Conservation (phyloP, 805 yeast genomes). For the Sugiyamaella marilandica region DNA sequence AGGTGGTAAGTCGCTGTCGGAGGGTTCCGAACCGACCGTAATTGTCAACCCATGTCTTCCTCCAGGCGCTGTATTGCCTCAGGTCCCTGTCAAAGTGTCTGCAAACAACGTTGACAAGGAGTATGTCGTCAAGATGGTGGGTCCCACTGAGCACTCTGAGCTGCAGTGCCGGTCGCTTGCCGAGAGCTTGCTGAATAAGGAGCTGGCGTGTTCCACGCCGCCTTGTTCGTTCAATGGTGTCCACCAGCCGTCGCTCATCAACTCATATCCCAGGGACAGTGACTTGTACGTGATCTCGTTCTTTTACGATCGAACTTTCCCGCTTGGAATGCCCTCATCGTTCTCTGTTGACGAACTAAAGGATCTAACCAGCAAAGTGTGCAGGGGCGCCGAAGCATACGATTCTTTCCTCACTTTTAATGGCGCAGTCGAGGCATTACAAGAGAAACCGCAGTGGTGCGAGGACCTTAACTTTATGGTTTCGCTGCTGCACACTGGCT, state of each 20-base stretch:
- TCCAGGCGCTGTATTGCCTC: conserved; percentile 48
- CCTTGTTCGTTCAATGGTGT: conserved; percentile 98
- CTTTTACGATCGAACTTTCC: conserved; percentile 91
- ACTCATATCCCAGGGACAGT: conserved; percentile 62
- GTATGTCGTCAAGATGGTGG: conserved; percentile 58
- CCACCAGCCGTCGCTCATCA: conserved; percentile 87
- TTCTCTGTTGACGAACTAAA: conserved; percentile 81
- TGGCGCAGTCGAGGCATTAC: conserved; percentile 60
- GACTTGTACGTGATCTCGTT: conserved; percentile 90
- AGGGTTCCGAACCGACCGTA: conserved; percentile 26
- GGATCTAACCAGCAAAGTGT: conserved; percentile 77
- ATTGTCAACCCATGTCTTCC: conserved; percentile 83
- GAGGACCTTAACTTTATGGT: conserved; percentile 86
- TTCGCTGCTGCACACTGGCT: conserved; percentile 89
- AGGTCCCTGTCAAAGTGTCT: conserved; percentile 51
- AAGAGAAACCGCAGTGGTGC: conserved; percentile 90
- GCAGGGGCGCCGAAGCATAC: conserved; percentile 80
- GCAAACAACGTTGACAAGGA: conserved; percentile 24
- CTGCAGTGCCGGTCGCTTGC: conserved; percentile 85
- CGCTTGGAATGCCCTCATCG: conserved; percentile 89
- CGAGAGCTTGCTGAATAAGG: conserved; percentile 79
- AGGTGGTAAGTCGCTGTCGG: background rate
- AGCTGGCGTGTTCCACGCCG: conserved; percentile 60
- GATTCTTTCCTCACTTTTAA: conserved; percentile 60
- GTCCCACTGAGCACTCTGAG: conserved; percentile 60